Conservation (phyloP, 805 yeast species). For the Nakazawaea wyomingensis region DNA sequence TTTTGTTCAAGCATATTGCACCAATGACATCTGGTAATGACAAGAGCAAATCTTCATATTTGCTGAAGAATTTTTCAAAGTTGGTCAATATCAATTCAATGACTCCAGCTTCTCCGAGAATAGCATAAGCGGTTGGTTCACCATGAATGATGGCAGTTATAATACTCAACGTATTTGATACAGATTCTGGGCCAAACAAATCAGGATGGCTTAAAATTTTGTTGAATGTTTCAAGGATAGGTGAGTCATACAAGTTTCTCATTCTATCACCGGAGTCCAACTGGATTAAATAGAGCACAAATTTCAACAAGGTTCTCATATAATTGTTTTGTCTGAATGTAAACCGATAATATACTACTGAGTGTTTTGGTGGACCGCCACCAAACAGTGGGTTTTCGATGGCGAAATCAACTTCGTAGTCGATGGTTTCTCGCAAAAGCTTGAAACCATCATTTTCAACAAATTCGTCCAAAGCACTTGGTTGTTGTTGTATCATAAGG, state of each 20-base stretch:
- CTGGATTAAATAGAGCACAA: slow-evolving; percentile 58
- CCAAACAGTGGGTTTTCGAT: slow-evolving; percentile 51
- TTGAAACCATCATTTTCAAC: slow-evolving; percentile 63
- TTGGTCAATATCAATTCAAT: slow-evolving; percentile 59
- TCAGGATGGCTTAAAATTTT: slow-evolving; percentile 49
- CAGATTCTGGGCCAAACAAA: slow-evolving; percentile 61
- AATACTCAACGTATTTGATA: slow-evolving; percentile 57
- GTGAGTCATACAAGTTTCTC: slow-evolving; percentile 81
- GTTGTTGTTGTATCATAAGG: slow-evolving; percentile 34
- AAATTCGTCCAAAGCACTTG: slow-evolving; percentile 56
- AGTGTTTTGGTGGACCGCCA: slow-evolving; percentile 51
- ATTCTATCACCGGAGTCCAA: slow-evolving; percentile 81
- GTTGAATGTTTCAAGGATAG: slow-evolving; percentile 58
- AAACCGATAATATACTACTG: slow-evolving; percentile 46
- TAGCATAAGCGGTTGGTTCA: slow-evolving; percentile 84
- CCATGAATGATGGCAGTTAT: slow-evolving; percentile 72
- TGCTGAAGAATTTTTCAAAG: slow-evolving; percentile 50
- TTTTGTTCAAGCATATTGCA: slow-evolving; percentile 73
- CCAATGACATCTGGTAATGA: slow-evolving; percentile 73
- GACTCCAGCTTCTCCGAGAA: slow-evolving; percentile 72
- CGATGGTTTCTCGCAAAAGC: slow-evolving; percentile 52
- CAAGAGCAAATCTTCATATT: slow-evolving; percentile 51
- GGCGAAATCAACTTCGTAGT: slow-evolving; percentile 61
- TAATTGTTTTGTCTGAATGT: slow-evolving; percentile 57
- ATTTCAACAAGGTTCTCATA: slow-evolving; percentile 54